phyloP scores from a whole-genome alignment of 2,329 filamentous ascomycete genomes.

The Exophiala calicioides region DNA sequence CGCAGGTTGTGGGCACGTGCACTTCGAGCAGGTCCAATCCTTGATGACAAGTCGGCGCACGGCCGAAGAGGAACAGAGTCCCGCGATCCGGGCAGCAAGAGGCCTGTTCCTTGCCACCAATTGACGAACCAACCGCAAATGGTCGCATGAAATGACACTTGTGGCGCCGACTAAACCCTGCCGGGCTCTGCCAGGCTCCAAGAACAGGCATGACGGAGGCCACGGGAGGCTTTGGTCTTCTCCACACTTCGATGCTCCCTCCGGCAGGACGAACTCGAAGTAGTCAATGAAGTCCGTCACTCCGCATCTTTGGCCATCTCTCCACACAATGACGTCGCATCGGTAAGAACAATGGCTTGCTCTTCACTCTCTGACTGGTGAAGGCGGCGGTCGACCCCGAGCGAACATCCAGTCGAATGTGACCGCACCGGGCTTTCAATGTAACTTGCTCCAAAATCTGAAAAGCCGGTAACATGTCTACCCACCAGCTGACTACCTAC shows the following conservation, averaged over 20 bases:
- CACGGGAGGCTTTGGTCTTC: too few species aligned
- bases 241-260: neutral
- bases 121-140: neutral
- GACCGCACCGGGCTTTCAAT: conserved; percentile 3
- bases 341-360: neutral
- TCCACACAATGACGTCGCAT: conserved; percentile 20
- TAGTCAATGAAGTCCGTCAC: neutral
- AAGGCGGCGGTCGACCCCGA: neutral
- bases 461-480: too few species aligned
- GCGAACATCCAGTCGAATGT: conserved; percentile 4
- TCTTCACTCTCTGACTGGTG: conserved; percentile 7
- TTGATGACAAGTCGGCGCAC: too few species aligned
- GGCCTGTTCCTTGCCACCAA: neutral
- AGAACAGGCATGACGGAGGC: too few species aligned
- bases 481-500: too few species aligned
- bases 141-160: neutral
- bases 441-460: neutral
- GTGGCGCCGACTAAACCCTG: conserved; percentile 1
- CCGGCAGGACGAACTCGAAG: too few species aligned
- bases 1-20: too few species aligned
- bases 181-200: too few species aligned
- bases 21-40: conserved; percentile 8
- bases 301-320: conserved; percentile 11
- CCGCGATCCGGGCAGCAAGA: too few species aligned
- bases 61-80: too few species aligned